These are phyloP conservation scores for Yamadazyma diddensiae DNA, from an alignment of 1,139 yeast species.

Conservation along the genomic window DNA sequence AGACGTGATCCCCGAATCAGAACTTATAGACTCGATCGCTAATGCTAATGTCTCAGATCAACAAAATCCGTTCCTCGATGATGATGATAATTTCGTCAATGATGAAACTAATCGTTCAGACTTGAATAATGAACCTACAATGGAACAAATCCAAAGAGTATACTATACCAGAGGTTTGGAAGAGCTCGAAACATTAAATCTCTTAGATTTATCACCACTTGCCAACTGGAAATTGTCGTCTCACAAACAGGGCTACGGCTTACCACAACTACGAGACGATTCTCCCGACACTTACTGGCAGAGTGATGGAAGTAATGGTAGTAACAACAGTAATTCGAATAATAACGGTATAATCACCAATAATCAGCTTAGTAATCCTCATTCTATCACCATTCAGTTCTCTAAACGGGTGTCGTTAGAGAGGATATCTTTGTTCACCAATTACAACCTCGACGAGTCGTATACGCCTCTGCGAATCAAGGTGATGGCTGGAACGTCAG, in stretches of 20 bases:
- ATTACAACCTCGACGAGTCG: constrained; percentile 74
- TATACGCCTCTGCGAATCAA: constrained; percentile 81
- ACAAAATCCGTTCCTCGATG: constrained; percentile 14
- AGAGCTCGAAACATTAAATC: constrained; percentile 55
- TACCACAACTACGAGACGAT: constrained; percentile 69
- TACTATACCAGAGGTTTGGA: constrained; percentile 49
- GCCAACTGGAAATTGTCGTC: constrained; percentile 90
- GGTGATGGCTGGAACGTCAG: constrained; percentile 79
- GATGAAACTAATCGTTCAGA: constrained; percentile 13
- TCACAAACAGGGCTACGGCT: constrained; percentile 67
- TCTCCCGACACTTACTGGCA: constrained; percentile 85
- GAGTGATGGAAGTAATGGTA: constrained; percentile 69
- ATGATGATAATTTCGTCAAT: constrained; percentile 15
- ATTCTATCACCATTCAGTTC: constrained; percentile 75
- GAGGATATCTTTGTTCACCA: constrained; percentile 67
- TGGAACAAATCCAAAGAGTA: constrained; percentile 40
- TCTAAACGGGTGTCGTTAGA: constrained; percentile 72
- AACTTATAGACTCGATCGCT: constrained; percentile 32
- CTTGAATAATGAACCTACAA: constrained; percentile 27
- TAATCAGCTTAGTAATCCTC: constrained; percentile 68
- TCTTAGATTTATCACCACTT: constrained; percentile 71
- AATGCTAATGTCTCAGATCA: constrained; percentile 18
- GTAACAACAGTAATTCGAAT: constrained; percentile 20
- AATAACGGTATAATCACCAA: constrained; percentile 26
- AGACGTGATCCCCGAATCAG: constrained; percentile 32